Base-by-base conservation (phyloP, 441 rosid species). In the Eruca vesicaria region DNA sequence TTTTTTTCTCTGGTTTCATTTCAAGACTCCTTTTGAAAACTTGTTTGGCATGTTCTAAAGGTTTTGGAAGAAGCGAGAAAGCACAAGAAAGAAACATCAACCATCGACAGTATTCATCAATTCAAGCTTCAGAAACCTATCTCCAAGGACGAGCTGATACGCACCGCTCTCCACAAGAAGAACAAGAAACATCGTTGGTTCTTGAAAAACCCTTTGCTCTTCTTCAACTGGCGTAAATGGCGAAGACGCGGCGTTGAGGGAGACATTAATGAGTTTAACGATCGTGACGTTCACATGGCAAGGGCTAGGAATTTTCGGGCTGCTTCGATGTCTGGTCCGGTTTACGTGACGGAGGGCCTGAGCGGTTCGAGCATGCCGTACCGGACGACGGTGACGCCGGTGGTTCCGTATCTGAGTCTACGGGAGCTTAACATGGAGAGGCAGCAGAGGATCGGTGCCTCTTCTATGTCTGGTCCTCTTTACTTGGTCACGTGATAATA, bases 41-140 rank as follows among this genome's bases (percentile, higher is more conserved):
- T 33, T 33, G 10, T 33, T 35, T 35, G 10, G 6, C 33, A 6
- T 60, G 10, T 20, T 53, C 0, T 9, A 62, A 28, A 93, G 97
- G 84, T 91, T 35, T 72, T 91, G 63, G 97, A 93, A 53, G 95
- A 90, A 78, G 92, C 97, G 9, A 87, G 87, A 73, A 89, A 80
- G 63, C 93, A 87, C 78, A 88, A 82, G 83, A 66, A 79, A 66
- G 89, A 87, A 12, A 26, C 79, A 0, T 32, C 85, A 63, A 14
- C 89, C 62, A 82, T 83, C 7, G 63, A 88, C 31, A 74, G 82
- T 7, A 23, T 82, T 11, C 93, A 85, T n/a, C 93, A 84, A 52
- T 94, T 90, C 83, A 92, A 90, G 89, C 93, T 94, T 63, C 88
- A 85, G 43, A 90, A 94, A 66, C 97, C 96, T 76, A 83, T 86